Evolutionary conservation across 371 early-diverging fungal species (phyloP).

Genomic region (Actinomucor elegans): DNA sequence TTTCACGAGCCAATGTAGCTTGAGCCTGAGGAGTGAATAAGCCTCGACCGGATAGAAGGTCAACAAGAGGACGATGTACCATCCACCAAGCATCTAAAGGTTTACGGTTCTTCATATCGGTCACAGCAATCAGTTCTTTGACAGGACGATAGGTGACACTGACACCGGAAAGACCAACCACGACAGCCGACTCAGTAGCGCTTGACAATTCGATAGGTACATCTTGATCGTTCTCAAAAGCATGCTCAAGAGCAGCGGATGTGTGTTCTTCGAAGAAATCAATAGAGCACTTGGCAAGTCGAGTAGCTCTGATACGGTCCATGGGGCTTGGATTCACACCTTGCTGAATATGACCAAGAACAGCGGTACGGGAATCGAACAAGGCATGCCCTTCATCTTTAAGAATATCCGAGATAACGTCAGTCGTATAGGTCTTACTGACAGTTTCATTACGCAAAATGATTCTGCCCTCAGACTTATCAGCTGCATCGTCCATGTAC

Average conservation of each 20-base stretch:
- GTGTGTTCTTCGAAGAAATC: conserved; percentile 60
- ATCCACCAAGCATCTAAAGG: conserved; percentile 82
- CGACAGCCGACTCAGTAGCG: conserved; percentile 64
- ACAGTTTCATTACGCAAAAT: conserved; percentile 78
- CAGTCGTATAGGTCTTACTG: conserved; percentile 86
- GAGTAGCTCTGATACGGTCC: conserved; percentile 93
- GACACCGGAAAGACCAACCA: conserved; percentile 85
- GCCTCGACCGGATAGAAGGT: conserved; percentile 43
- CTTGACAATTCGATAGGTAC: conserved; percentile 64
- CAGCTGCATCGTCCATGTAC: conserved; percentile 72
- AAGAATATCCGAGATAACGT: conserved; percentile 90
- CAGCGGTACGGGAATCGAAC: conserved; percentile 91
- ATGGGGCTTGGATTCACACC: conserved; percentile 96
- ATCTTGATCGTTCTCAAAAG: conserved; percentile 13
- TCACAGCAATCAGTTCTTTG: conserved; percentile 62
- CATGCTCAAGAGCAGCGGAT: conserved; percentile 23
- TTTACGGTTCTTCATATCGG: conserved; percentile 79
- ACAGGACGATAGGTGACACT: conserved; percentile 75
- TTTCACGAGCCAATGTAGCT: conserved; percentile 14
- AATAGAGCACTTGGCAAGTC: conserved; percentile 77
- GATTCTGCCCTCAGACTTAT: conserved; percentile 49
- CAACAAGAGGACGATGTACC: conserved; percentile 47
- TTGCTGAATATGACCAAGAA: conserved; percentile 97
- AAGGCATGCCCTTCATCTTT: conserved; percentile 88
- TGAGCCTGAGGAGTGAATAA: conserved; percentile 40